A percentile compares a stretch with the other conserved stretches of the same genome.
phyloP scores from a whole-genome alignment of 139 green algal genomes.

The Desmodesmus armatus region DNA sequence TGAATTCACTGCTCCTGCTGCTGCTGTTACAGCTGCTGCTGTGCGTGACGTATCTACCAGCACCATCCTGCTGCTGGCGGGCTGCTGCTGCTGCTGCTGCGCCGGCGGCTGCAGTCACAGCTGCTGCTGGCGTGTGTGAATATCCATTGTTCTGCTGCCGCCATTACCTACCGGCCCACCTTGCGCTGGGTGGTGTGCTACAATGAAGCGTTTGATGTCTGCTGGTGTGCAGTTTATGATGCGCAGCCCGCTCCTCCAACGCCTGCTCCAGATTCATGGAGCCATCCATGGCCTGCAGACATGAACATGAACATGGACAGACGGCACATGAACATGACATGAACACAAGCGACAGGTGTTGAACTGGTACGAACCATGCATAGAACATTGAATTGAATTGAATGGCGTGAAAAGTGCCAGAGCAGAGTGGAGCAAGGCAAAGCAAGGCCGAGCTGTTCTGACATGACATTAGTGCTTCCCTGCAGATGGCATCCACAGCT shows the following conservation, averaged over 20 bases:
- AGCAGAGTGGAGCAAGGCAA: not conserved
- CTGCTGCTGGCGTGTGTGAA: not conserved
- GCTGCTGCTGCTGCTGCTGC: slow-evolving; percentile 20
- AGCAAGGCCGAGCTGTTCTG: not conserved
- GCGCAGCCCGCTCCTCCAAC: slow-evolving; percentile 67
- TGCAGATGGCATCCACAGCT: too few species aligned
- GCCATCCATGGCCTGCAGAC: slow-evolving; percentile 79
- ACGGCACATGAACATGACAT: not conserved
- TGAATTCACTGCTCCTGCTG: not conserved
- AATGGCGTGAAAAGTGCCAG: not conserved
- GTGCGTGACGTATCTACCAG: slow-evolving; percentile 4
- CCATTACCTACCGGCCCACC: too few species aligned
- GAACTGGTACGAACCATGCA: too few species aligned
- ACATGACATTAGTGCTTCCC: not conserved
- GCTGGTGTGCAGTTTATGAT: slow-evolving; percentile 74
- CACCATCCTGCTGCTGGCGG: too few species aligned
- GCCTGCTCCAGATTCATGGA: slow-evolving; percentile 69
- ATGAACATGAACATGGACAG: not conserved
- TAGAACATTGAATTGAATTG: too few species aligned
- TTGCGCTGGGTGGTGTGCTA: not conserved
- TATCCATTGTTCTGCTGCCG: not conserved
- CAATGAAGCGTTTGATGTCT: slow-evolving; percentile 39
- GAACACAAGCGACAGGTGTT: too few species aligned
- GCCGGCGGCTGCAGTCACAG: not conserved
- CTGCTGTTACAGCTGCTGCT: slow-evolving; percentile 16